Base-by-base conservation (phyloP, 306 rosid species). In the Ziziphus jujuba region DNA sequence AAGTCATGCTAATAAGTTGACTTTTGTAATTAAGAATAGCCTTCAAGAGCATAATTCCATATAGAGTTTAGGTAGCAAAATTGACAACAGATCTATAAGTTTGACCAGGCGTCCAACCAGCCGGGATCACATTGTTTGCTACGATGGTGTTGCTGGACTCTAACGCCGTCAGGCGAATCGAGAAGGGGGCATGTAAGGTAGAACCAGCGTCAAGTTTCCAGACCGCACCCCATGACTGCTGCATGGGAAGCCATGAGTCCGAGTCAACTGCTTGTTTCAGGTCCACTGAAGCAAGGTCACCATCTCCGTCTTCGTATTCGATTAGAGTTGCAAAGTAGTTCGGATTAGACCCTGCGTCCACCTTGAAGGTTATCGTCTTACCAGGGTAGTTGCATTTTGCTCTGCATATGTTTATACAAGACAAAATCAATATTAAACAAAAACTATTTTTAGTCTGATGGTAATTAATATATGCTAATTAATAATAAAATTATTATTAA, bases 161-260 rank as follows among this genome's bases (percentile, higher is more conserved):
- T 8, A 72, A 74, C 13, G 88, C 40, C 3, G 87, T 84, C 11
- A 89, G 73, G 35, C 79, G 78, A 43, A 89, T 52, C 4, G 93
- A 89, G 72, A 89, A 81, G 0, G 96, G 96, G 12, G 86, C 84
- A 24, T 22, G 22, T 0, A 89, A 40, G 8, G 81, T 33, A 17
- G 84, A 48, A 20, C 84, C 89, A 3, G 63, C 15, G 47, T 84
- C 63, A 23, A 73, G 74, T n/a, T 82, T 84, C 96, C 96, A 89
- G 51, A 82, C 80, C 2, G 93, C 93, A 23, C 96, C 92, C 92
- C 96, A 86, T 5, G 92, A 86, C 28, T 77, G 79, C 33, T 72
- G 66, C 96, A 89, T 87, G 24, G 82, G 52, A 52, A 40, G 51
- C 93, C 93, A 89, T 57, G 89, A 28, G 28, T 40, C n/a, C 33